These are phyloP conservation scores for Aureobasidium musti DNA, from an alignment of 2,329 filamentous ascomycete genomes.

Conservation along the genomic window DNA sequence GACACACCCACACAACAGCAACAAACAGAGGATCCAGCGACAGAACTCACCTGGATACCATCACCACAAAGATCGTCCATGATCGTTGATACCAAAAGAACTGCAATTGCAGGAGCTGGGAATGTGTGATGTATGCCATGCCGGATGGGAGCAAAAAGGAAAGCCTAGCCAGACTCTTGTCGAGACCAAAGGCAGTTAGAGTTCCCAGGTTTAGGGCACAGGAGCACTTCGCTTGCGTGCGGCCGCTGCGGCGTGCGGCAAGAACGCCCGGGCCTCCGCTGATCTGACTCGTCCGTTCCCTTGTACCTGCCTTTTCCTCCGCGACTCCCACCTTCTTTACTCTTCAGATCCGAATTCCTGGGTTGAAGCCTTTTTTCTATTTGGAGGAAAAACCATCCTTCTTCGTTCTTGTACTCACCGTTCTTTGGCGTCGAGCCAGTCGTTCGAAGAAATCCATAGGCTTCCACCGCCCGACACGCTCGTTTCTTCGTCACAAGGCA, in stretches of 20 bases:
- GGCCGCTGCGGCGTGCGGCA: slow-evolving; percentile 6
- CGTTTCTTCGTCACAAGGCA: background rate
- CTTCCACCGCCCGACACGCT: slow-evolving; percentile 1
- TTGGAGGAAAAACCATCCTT: slow-evolving; percentile 2
- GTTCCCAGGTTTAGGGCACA: slow-evolving; percentile 19
- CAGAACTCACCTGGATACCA: background rate
- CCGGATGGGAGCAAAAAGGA: slow-evolving; percentile 14
- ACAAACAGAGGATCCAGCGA: background rate
- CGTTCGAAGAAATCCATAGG: background rate
- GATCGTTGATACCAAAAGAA: background rate
- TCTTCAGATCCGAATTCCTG: slow-evolving; percentile 20
- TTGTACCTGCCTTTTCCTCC: slow-evolving; percentile 29
- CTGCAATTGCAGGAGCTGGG: background rate
- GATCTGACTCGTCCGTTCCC: slow-evolving; percentile 23
- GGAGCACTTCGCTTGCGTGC: slow-evolving; percentile 18
- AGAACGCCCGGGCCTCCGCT: slow-evolving; percentile 11
- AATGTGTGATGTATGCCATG: slow-evolving; percentile 6
- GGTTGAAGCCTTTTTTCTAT: slow-evolving; percentile 1
- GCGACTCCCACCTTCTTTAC: slow-evolving; percentile 23
- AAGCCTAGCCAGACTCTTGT: slow-evolving; percentile 25
- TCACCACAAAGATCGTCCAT: background rate
- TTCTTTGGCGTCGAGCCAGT: slow-evolving; percentile 2
- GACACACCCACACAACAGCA: background rate
- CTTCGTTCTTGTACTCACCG: background rate
- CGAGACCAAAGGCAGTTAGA: slow-evolving; percentile 2